Evolutionary conservation across 768 basidiomycete species (phyloP), one percentile per base, ranked within the genome.

Genomic region (Dacryopinax spathularia): DNA sequence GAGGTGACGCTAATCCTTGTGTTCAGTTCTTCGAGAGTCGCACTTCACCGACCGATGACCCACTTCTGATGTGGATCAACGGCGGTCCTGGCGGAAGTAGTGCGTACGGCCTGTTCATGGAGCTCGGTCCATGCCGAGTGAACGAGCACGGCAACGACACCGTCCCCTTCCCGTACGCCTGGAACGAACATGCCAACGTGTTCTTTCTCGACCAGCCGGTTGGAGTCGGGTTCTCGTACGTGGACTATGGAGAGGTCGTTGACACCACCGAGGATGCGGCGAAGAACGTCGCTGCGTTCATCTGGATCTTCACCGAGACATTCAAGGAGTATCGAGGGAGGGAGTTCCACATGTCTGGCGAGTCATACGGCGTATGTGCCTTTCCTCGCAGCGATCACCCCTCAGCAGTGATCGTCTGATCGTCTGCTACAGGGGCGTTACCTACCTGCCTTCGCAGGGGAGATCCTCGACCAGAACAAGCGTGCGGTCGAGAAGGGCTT

Each of bases 181-280:
- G 76, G 76, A 77, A 75, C 65, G 65, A 70, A 29, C 74, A 73
- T 16, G 73, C 74, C 10, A 75, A 74, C 62, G 44, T 77, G 56
- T 73, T 77, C 68, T 74, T 43, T 78, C 77, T 89, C 81, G 78
- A 81, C 84, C 65, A 88, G 83, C 74, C 88, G 85, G 83, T 85
- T 25, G 84, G 84, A 1, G 86, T 87, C 5, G 87, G 86, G 0
- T 88, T 84, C 70, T 86, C 84, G 1, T 87, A 86, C 64, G 82
- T 84, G 1, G 85, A 88, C 66, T 81, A 79, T 65, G 85, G 83
- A 1, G 82, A 88, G 73, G 82, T 78, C 0, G 77, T 88, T 18
- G 83, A 81, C 63, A 89, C 86, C 0, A 87, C 89, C 0, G 88
- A 91, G 72, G 84, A 84, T n/a, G 89, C 89, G 0, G 86, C 88